A percentile compares a stretch with the other conserved stretches of the same genome.
Conservation (phyloP, 2,329 filamentous ascomycete genomes). For the Drechslera avenae region DNA sequence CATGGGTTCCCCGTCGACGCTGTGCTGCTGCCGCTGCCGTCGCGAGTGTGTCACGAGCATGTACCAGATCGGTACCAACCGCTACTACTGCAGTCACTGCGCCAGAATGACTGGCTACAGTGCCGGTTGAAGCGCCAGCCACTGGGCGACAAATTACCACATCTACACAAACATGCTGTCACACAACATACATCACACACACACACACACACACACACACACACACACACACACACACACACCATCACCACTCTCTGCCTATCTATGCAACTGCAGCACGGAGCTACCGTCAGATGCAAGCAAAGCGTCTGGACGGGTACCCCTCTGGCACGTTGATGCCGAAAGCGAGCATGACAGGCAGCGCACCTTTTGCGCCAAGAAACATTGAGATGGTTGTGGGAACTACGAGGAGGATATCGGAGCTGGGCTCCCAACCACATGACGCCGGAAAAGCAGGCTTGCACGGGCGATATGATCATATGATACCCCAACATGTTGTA, state of each 20-base stretch:
- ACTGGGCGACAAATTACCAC: not conserved
- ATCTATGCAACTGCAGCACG: not conserved
- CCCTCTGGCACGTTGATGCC: not conserved
- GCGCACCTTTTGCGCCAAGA: slow-evolving; percentile 2
- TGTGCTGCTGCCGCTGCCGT: slow-evolving; percentile 46
- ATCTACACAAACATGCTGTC: not conserved
- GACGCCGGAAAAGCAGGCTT: slow-evolving; percentile 11
- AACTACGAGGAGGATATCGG: not conserved
- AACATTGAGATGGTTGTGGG: not conserved
- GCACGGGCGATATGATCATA: not conserved
- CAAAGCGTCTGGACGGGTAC: not conserved
- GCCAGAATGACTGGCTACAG: slow-evolving; percentile 48
- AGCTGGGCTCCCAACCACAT: slow-evolving; percentile 11
- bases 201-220: slow-evolving; percentile 5
- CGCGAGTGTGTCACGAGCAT: slow-evolving; percentile 40
- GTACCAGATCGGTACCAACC: slow-evolving; percentile 47
- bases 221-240: not conserved
- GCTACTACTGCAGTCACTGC: slow-evolving; percentile 50
- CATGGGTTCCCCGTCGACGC: slow-evolving; percentile 20
- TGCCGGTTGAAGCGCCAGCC: slow-evolving; percentile 33
- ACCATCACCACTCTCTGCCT: not conserved
- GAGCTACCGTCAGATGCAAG: not conserved
- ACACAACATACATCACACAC: not conserved
- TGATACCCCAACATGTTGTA: slow-evolving; percentile 12
- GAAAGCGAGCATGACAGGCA: not conserved